A percentile compares a stretch with the other conserved stretches of the same genome.
phyloP scores from a whole-genome alignment of 148 eudicot species.

The Pouteria glomerata region DNA sequence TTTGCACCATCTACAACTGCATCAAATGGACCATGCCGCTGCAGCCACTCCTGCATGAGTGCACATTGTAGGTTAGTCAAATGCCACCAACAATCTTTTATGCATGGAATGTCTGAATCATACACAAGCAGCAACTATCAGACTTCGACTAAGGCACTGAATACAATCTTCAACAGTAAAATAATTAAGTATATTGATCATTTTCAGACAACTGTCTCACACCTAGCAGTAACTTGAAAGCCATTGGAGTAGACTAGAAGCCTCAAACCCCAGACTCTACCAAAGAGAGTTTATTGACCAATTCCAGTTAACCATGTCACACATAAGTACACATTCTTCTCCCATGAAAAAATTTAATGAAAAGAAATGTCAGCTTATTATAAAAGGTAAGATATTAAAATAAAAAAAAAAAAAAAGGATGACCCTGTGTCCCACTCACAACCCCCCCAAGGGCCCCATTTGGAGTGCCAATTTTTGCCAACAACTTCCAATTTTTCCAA shows the following conservation, averaged over 20 bases:
- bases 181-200: background rate
- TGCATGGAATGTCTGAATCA: conserved; percentile 15
- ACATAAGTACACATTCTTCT: no score
- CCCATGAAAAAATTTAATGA: no score
- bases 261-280: background rate
- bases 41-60: conserved; percentile 73
- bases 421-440: no score
- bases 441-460: no score
- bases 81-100: conserved; percentile 17
- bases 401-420: no score
- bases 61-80: conserved; percentile 25
- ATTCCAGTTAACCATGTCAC: no score
- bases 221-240: background rate
- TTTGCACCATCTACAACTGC: conserved; percentile 93
- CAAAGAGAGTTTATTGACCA: background rate
- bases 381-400: no score
- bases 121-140: conserved; percentile 9
- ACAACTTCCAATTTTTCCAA: no score
- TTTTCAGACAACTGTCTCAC: background rate
- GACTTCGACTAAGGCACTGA: background rate
- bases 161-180: background rate
- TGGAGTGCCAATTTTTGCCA: no score
- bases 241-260: background rate
- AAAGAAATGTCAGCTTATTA: no score
- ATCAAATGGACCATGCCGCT: conserved; percentile 85